These are phyloP conservation scores for Cytospora piceae DNA, from an alignment of 2,329 filamentous ascomycete genomes.

Conservation along the genomic window DNA sequence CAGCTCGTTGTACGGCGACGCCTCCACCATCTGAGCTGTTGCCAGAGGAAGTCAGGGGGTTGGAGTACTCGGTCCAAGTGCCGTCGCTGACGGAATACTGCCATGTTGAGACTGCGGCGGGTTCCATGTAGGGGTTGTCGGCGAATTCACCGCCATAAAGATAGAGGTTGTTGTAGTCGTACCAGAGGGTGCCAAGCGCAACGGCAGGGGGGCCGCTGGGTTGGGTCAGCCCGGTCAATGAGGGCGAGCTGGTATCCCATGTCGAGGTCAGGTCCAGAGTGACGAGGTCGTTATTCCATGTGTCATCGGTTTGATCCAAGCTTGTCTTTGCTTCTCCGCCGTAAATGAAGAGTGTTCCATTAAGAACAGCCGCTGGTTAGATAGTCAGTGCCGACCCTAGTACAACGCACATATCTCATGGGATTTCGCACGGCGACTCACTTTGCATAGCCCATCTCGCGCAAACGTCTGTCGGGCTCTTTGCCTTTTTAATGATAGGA, in stretches of 20 bases:
- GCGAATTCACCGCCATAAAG: constrained; percentile 77
- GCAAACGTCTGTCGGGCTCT: constrained; percentile 61
- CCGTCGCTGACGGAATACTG: constrained; percentile 65
- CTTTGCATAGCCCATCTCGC: constrained; percentile 69
- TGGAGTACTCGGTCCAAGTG: constrained; percentile 65
- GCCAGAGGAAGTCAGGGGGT: constrained; percentile 65
- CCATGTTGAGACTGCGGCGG: constrained; percentile 68
- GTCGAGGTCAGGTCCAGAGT: constrained; percentile 71
- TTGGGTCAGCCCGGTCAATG: constrained; percentile 59
- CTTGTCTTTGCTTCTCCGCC: constrained; percentile 67
- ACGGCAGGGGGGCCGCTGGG: constrained; percentile 67
- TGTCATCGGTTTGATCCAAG: constrained; percentile 61
- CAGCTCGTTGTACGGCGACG: constrained; percentile 66
- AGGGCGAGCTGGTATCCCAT: constrained; percentile 70
- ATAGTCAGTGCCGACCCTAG: not conserved
- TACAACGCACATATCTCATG: not conserved
- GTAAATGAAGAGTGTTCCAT: constrained; percentile 77
- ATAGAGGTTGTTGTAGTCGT: constrained; percentile 69
- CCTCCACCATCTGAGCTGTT: constrained; percentile 61
- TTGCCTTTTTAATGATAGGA: constrained; percentile 47
- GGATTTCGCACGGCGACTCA: constrained; percentile 35
- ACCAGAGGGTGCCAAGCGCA: constrained; percentile 76
- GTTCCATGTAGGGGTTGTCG: constrained; percentile 60
- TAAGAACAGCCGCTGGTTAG: constrained; percentile 63
- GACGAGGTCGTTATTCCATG: constrained; percentile 78